Base-by-base conservation (phyloP, 495 filamentous ascomycete genomes). In the Podospora pseudopauciseta region DNA sequence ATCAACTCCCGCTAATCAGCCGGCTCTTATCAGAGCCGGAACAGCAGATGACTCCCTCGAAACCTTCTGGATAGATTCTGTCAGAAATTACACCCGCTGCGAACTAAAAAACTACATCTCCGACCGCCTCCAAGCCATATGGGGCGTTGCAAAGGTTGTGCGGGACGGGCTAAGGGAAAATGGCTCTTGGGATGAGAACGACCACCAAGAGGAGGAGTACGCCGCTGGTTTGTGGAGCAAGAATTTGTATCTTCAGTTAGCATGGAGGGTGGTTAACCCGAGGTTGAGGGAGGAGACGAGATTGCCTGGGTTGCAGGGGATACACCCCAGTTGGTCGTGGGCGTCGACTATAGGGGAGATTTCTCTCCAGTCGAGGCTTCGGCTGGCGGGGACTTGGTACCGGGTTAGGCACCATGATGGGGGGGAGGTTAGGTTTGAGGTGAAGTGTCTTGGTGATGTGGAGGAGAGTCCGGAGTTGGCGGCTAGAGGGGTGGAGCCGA, bases 91-190 rank as follows among this genome's bases (percentile, higher is more conserved):
- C 61, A 67, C 69, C 39, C 61, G 64, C 2, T 70, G 69, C 61
- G 20, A 4, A 5, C 61, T 70, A 0, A 64, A 54, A 28, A 44
- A 54, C 56, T 62, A 39, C 23, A 34, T n/a, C 16, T 32, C 30
- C 30, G 69, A 70, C 65, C 54, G 62, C 4, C 65, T 67, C 49
- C 56, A 55, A 4, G 69, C 69, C 60, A 64, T 70, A 5, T 70
- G 69, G 69, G 69, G 69, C 32, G 65, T 70, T 0, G 69, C 69
- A 44, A 70, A 70, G 69, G 39, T 70, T 20, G 60, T 63, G 3
- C 26, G 60, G 7, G 60, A 63, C 19, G 30, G 30, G n/a, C 28
- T 63, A 4, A 2, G 60, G 20, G 23, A 63, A 16, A 2, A 63
- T 2, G 65, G 64, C 30, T 2, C n/a, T 15, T 18, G 32, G 19